A percentile compares a stretch with the other conserved stretches of the same genome.
phyloP scores from a whole-genome alignment of 129 eudicot species.

The carrot (Daucus carota) region DNA sequence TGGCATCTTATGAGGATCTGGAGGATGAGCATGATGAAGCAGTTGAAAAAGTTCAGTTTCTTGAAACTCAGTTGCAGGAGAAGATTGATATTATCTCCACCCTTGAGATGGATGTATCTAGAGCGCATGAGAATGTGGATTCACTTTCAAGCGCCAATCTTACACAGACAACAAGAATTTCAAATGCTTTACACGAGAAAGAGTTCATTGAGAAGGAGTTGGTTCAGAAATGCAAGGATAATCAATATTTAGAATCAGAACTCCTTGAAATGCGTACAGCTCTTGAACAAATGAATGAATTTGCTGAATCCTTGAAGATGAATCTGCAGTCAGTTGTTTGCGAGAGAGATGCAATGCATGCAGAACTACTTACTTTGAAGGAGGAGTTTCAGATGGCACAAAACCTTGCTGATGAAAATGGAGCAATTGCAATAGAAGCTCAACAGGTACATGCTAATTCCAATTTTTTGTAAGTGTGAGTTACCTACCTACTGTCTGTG shows the following conservation, averaged over 20 bases:
- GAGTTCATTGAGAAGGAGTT: slow-evolving; percentile 43
- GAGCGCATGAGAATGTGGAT: slow-evolving; percentile 29
- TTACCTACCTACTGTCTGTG: background rate
- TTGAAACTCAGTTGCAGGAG: slow-evolving; percentile 61
- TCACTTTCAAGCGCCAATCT: slow-evolving; percentile 38
- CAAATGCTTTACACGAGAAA: slow-evolving; percentile 46
- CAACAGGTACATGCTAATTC: slow-evolving; percentile 46
- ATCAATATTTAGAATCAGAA: slow-evolving; percentile 52
- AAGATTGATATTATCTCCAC: slow-evolving; percentile 31
- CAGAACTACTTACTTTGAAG: slow-evolving; percentile 35
- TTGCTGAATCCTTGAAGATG: slow-evolving; percentile 40
- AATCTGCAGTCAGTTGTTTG: slow-evolving; percentile 36
- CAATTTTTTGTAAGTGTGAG: background rate
- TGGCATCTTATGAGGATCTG: slow-evolving; percentile 36
- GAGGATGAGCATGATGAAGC: slow-evolving; percentile 46
- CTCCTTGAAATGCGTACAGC: slow-evolving; percentile 41
- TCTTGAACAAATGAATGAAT: slow-evolving; percentile 39
- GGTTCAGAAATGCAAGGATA: slow-evolving; percentile 33
- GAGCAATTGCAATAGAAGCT: slow-evolving; percentile 69
- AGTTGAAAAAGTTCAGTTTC: slow-evolving; percentile 33
- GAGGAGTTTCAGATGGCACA: slow-evolving; percentile 68
- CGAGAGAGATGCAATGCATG: slow-evolving; percentile 46
- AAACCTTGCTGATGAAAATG: slow-evolving; percentile 75
- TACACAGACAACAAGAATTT: slow-evolving; percentile 32
- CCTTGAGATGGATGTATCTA: slow-evolving; percentile 46